Evolutionary conservation across 805 yeast genomes (phyloP).

Genomic region (Kregervanrija fluxuum): DNA sequence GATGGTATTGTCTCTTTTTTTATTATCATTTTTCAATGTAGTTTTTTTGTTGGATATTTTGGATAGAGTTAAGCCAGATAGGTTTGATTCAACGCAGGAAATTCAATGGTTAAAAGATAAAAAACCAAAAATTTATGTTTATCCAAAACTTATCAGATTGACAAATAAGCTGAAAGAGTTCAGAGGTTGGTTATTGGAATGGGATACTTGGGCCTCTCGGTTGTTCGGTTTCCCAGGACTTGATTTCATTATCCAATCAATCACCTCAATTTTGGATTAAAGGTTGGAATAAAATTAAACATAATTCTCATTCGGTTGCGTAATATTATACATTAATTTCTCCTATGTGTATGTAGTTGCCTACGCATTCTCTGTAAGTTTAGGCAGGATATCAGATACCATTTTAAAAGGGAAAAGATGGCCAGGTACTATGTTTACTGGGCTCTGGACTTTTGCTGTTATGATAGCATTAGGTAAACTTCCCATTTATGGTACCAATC

Average conservation of each 20-base stretch:
- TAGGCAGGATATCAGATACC: constrained; percentile 18
- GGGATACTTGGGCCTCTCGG: constrained; percentile 18
- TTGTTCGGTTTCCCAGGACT: constrained; percentile 13
- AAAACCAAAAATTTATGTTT: constrained; percentile 7
- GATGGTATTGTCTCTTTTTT: constrained; percentile 55
- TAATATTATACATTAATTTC: constrained; percentile 14
- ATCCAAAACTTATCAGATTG: constrained; percentile 7
- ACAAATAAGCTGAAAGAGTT: constrained; percentile 8
- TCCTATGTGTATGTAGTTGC: constrained; percentile 16
- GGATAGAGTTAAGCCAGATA: constrained; percentile 23
- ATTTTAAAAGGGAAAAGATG: constrained; percentile 14
- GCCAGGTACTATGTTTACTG: constrained; percentile 13
- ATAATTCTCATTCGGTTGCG: constrained; percentile 11
- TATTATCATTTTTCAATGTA: constrained; percentile 36
- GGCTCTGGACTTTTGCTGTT: constrained; percentile 11
- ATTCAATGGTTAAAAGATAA: constrained; percentile 10
- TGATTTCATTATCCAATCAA: constrained; percentile 12
- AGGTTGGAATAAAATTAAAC: constrained; percentile 15
- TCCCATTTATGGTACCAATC: constrained; percentile 14
- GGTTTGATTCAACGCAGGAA: constrained; percentile 14
- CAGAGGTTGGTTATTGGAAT: constrained; percentile 10
- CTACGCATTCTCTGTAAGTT: constrained; percentile 8
- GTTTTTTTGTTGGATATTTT: constrained; percentile 25
- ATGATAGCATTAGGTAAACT: constrained; percentile 12
- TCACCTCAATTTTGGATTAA: constrained; percentile 16